A percentile compares a stretch with the other conserved stretches of the same genome.
These are phyloP conservation scores for Botrytis medusae DNA, from an alignment of 2,329 filamentous ascomycete genomes.

Conservation along the genomic window DNA sequence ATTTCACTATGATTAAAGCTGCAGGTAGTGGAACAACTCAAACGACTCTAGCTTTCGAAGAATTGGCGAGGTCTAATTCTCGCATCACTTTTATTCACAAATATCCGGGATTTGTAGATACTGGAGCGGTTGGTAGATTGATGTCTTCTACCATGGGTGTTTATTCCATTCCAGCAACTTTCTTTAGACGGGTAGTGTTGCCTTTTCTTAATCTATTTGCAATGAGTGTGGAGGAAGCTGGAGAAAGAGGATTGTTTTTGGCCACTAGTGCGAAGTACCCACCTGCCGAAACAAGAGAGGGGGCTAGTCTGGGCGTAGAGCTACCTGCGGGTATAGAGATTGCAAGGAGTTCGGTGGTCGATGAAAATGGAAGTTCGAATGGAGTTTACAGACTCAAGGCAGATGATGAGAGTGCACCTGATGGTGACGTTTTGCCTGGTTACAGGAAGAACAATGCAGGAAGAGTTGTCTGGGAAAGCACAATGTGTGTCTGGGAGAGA, in stretches of 20 bases:
- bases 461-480: slow-evolving; percentile 43
- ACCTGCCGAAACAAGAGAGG: slow-evolving; percentile 26
- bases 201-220: slow-evolving; percentile 39
- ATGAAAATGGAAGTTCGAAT: slow-evolving; percentile 41
- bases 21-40: slow-evolving; percentile 51
- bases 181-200: slow-evolving; percentile 30
- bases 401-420: slow-evolving; percentile 38
- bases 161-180: slow-evolving; percentile 27
- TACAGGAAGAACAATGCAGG: slow-evolving; percentile 38
- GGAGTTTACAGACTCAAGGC: slow-evolving; percentile 44
- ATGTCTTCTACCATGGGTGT: slow-evolving; percentile 32
- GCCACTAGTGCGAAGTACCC: slow-evolving; percentile 42
- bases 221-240: slow-evolving; percentile 39
- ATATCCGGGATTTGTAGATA: slow-evolving; percentile 40
- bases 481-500: slow-evolving; percentile 41
- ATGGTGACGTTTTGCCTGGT: slow-evolving; percentile 34
- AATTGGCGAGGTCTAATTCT: slow-evolving; percentile 48
- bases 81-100: slow-evolving; percentile 45
- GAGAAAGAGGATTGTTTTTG: slow-evolving; percentile 44
- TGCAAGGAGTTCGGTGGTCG: slow-evolving; percentile 33
- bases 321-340: slow-evolving; percentile 29
- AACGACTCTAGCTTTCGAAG: slow-evolving; percentile 51
- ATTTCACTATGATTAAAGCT: slow-evolving; percentile 42
- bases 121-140: slow-evolving; percentile 38
- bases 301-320: slow-evolving; percentile 26